Percentiles rank a stretch among this genome's conserved stretches.
These are phyloP conservation scores for Ustilago trichophora DNA, from an alignment of 1,284 basidiomycete species.

Conservation along the genomic window DNA sequence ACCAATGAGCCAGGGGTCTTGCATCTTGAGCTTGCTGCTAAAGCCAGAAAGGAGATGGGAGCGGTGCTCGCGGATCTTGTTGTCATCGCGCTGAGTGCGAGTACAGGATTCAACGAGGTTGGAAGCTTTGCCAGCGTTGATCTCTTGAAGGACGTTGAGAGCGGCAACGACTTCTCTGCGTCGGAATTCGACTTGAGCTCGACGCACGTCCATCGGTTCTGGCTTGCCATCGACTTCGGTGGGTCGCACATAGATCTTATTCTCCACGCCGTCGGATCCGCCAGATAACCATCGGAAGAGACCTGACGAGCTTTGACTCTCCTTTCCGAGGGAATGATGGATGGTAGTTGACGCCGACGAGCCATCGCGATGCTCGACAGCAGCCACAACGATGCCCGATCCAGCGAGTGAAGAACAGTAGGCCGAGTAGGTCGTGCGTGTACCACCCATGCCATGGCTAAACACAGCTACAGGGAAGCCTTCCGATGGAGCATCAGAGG, in stretches of 20 bases:
- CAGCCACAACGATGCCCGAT: constrained; percentile 56
- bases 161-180: constrained; percentile 48
- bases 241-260: constrained; percentile 46
- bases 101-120: constrained; percentile 18
- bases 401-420: constrained; percentile 50
- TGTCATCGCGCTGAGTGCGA: constrained; percentile 23
- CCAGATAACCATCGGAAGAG: constrained; percentile 27
- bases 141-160: constrained; percentile 27
- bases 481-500: not conserved
- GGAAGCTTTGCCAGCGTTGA: constrained; percentile 38
- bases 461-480: constrained; percentile 54
- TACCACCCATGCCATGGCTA: constrained; percentile 58
- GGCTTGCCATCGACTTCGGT: constrained; percentile 42
- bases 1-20: constrained; percentile 45
- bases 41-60: constrained; percentile 22
- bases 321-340: constrained; percentile 9
- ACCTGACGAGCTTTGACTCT: constrained; percentile 1
- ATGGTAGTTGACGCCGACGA: constrained; percentile 46
- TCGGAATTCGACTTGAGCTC: constrained; percentile 53
- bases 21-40: constrained; percentile 33
- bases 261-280: constrained; percentile 17
- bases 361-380: constrained; percentile 60
- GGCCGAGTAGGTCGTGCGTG: constrained; percentile 50
- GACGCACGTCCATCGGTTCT: constrained; percentile 27
- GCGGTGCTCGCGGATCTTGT: constrained; percentile 10